Evolutionary conservation across 805 yeast species (phyloP).

Genomic region (Cyberlindnera sargentensis): DNA sequence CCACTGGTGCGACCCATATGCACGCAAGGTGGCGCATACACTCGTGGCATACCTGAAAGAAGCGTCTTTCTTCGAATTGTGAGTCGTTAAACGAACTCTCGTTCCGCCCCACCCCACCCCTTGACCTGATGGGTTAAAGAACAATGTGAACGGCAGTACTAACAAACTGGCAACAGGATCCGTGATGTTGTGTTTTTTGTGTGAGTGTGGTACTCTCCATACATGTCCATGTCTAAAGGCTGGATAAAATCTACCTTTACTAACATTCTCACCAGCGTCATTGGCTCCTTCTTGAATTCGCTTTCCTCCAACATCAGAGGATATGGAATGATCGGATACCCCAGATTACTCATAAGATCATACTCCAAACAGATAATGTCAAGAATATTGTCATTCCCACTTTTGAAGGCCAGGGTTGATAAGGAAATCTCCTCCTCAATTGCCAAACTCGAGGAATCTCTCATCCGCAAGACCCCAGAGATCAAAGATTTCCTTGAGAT

Average conservation of each 20-base stretch:
- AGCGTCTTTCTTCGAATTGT: too few species aligned
- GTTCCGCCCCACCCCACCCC: too few species aligned
- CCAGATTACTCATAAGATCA: conserved; percentile 1
- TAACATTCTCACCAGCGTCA: conserved; percentile 1
- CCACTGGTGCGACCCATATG: too few species aligned
- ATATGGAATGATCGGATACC: conserved; percentile 34
- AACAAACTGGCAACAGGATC: not conserved
- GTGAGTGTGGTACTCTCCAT: too few species aligned
- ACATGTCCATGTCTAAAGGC: too few species aligned
- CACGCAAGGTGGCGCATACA: too few species aligned
- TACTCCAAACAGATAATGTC: conserved; percentile 23
- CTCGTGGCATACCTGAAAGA: too few species aligned
- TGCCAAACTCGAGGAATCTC: conserved; percentile 42
- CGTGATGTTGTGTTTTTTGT: not conserved
- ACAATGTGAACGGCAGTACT: too few species aligned
- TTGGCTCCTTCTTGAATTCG: conserved; percentile 2
- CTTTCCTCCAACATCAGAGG: conserved; percentile 23
- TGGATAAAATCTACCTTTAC: too few species aligned
- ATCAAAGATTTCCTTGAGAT: conserved; percentile 40
- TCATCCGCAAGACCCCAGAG: conserved; percentile 48
- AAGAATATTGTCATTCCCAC: conserved; percentile 40
- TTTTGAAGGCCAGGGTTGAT: conserved; percentile 49
- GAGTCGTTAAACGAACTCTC: too few species aligned
- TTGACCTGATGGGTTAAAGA: too few species aligned
- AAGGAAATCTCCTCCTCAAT: conserved; percentile 46